Evolutionary conservation across 306 rosid genomes (phyloP), one percentile per base, ranked within the genome.

Genomic region (Rosa rugosa): DNA sequence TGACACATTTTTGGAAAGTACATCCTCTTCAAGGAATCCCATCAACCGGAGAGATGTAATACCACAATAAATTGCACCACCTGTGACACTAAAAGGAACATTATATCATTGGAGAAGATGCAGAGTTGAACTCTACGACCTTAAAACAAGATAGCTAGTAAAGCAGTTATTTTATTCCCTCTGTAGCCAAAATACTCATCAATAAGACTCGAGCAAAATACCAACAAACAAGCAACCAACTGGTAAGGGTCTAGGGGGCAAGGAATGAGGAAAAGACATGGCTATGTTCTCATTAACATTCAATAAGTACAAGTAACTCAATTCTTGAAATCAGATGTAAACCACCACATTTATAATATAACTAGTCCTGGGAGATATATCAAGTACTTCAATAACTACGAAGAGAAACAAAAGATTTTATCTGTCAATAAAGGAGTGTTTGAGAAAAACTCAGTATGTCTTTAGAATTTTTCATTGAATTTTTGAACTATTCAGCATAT

Each of bases 31-130:
- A 63, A 95, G 80, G 85, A 87, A 87, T 57, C 97, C 99, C 99
- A 95, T 88, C 80, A 95, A 80, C 73, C 81, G 85, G 56, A 95
- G 98, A 87, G 99, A 93, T 75, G 96, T 91, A 78, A 93, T 81
- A 78, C 97, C 93, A 27, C 99, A 95, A 73, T 95, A 91, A 10
- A 96, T 89, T 83, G 87, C 99, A 77, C 97, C 99, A 71, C 99
- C 99, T 95, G 96, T 44, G 82, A 79, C 91, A 84, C 92, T 86
- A 91, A 90, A 85, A 70, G 51, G 81, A 80, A 72, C 71, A 85
- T 75, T 45, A 13, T 27, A 75, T 64, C 84, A 83, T 85, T 77
- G 83, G 83, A 85, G 73, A 83, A 85, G 78, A 49, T 51, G 50
- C 56, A 84, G 69, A 22, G 75, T 71, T 42, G 49, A 68, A 60